Evolutionary conservation across 225 moss, liverwort and hornwort genomes (phyloP), one percentile per base, ranked within the genome.

Genomic region (Neckera pumila): DNA sequence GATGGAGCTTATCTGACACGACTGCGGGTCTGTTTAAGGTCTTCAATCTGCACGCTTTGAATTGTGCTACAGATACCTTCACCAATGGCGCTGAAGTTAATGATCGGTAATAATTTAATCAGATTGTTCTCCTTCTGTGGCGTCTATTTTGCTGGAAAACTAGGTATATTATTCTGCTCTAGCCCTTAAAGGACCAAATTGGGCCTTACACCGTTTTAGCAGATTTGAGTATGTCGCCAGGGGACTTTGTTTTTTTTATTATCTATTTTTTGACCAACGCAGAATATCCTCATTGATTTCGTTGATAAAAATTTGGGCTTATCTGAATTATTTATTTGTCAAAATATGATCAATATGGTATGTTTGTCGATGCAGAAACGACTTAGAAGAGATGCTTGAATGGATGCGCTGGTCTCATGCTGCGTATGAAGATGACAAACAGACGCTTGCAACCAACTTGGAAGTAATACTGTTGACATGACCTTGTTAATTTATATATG

Each of bases 321-420:
- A 21, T 65, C 36, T 65, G 82, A 65, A 51, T n/a, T 12, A 51
- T n/a, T 43, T 36, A 8, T 65, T 26, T 82, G 3, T 66, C 82
- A 66, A 36, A 51, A 82, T 36, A 82, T n/a, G 51, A 65, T 51
- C 26, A 36, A n/a, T 64, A 10, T 76, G 57, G 38, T 30, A 47
- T 80, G 80, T 88, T 76, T 59, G 75, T 74, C 66, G 38, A 63
- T 89, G 88, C 86, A 92, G 92, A 43, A 64, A 85, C 47, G 92
- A 92, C 81, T 82, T 92, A 81, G 89, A 89, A 63, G 87, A 89
- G 81, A 90, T 90, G 85, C 33, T 92, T 54, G 87, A 89, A 72
- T 92, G 92, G 89, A 84, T 92, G 59, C 77, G 87, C 42, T 92
- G 92, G 92, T 85, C 92, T 76, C 33, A 87, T 84, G 89, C 89